Evolutionary conservation across 2,329 filamentous ascomycete species (phyloP).

Genomic region (Ophiostoma himal-ulmi): DNA sequence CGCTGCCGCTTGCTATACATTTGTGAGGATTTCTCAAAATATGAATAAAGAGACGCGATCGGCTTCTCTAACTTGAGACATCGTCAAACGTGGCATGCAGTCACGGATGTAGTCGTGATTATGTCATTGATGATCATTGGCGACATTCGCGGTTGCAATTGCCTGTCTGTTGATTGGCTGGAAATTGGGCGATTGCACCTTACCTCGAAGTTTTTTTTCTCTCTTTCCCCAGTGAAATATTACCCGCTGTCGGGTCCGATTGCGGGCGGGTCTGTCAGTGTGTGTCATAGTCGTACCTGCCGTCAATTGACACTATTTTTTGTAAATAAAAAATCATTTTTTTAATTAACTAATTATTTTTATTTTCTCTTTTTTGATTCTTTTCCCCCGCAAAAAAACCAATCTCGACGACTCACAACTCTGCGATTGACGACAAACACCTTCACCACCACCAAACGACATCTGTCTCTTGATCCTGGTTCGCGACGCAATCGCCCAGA

Average conservation of each 20-base stretch:
- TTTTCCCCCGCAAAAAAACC: slow-evolving; percentile 20
- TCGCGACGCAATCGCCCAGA: neutral
- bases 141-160: slow-evolving; percentile 20
- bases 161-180: slow-evolving; percentile 24
- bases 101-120: neutral
- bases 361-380: slow-evolving; percentile 16
- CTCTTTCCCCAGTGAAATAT: slow-evolving; percentile 9
- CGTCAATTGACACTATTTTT: slow-evolving; percentile 14
- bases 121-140: neutral
- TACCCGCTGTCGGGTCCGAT: slow-evolving; percentile 22
- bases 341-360: slow-evolving; percentile 12
- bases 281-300: slow-evolving; percentile 12
- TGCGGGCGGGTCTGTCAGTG: slow-evolving; percentile 16
- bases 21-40: no score
- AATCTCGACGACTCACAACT: slow-evolving; percentile 9
- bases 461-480: no score
- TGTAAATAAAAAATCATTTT: neutral
- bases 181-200: slow-evolving; percentile 5
- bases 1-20: no score
- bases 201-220: slow-evolving; percentile 6
- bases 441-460: neutral
- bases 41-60: no score
- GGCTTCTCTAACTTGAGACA: no score
- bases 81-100: neutral
- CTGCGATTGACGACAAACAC: neutral